Base-by-base conservation (phyloP, 1,284 basidiomycete species). In the Sanghuangporus weigelae region DNA sequence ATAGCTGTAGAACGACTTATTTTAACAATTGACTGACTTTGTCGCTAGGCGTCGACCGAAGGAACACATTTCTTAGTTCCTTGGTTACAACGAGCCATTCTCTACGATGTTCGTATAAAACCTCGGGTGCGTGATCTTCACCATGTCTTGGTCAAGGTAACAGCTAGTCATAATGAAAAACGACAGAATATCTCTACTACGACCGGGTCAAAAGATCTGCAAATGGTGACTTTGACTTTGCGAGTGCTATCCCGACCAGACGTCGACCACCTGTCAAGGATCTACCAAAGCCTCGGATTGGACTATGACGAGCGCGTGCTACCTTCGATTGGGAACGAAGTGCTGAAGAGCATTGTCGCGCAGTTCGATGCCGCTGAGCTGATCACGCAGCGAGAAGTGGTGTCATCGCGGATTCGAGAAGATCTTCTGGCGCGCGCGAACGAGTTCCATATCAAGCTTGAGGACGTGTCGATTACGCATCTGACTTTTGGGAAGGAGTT, bases 291-390 rank as follows among this genome's bases (percentile, higher is more conserved):
- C 68, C 83, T 99, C 57, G 96, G 96, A 60, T 77, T 91, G 75
- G 97, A 99, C 77, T 99, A 99, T 76, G 97, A 99, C 76, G 96
- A 99, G 79, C 87, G 95, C 71, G 94, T 97, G 1, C 79, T 95
- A 19, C 93, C 93, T 8, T 95, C 93, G 49, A 93, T 98, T 73
- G 96, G 95, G 51, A 99, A 99, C 74, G 96, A 99, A 79, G 96
- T 99, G 36, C 76, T 98, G 69, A 99, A 99, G 80, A 93, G 92
- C 62, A 98, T 96, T 66, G 97, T 99, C 0, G 96, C 96, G 11
- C 96, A 99, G 75, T 99, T 98, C 70, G 96, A 99, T 76, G 96
- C 96, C 49, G 96, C 96, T 19, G 96, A 99, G 78, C 81, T 99
- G 70, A 99, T 93, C 67, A 93, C 90, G 1, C 90, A 93, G 72